Conservation (phyloP, 192 early-diverging fungal species). For the Hyaloraphidium curvatum region DNA sequence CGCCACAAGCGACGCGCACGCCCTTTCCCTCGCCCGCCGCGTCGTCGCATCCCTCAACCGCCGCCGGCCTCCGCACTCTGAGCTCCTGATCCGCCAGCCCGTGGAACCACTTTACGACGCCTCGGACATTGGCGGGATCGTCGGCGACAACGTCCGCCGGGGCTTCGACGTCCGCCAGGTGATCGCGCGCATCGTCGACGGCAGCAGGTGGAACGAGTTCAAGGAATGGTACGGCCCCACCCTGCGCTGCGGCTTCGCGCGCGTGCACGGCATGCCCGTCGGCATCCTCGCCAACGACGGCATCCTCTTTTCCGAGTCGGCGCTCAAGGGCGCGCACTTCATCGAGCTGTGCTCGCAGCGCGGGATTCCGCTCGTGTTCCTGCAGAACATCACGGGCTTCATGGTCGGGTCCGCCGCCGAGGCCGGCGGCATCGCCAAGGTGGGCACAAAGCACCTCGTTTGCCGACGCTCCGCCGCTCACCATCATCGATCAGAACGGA, state of each 20-base stretch:
- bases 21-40: conserved; percentile 59
- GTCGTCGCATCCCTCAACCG: conserved; percentile 75
- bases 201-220: conserved; percentile 77
- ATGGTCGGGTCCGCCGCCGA: conserved; percentile 91
- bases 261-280: conserved; percentile 73
- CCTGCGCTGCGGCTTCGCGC: conserved; percentile 78
- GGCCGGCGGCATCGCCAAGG: conserved; percentile 89
- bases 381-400: conserved; percentile 94
- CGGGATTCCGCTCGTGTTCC: conserved; percentile 70
- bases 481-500: too few species aligned
- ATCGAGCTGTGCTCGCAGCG: conserved; percentile 80
- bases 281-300: conserved; percentile 94
- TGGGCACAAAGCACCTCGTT: too few species aligned
- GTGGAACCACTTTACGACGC: conserved; percentile 66
- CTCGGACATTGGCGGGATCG: conserved; percentile 78
- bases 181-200: conserved; percentile 88
- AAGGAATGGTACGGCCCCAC: conserved; percentile 79
- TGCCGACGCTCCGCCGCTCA: too few species aligned
- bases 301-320: conserved; percentile 81
- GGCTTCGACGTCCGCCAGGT: conserved; percentile 80
- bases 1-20: conserved; percentile 72
- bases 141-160: conserved; percentile 75
- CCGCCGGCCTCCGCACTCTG: not conserved
- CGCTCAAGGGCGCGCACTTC: conserved; percentile 90
- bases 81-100: conserved; percentile 23